Evolutionary conservation across 257 asterid genomes (phyloP).

Genomic region (Euphrasia confusa): DNA sequence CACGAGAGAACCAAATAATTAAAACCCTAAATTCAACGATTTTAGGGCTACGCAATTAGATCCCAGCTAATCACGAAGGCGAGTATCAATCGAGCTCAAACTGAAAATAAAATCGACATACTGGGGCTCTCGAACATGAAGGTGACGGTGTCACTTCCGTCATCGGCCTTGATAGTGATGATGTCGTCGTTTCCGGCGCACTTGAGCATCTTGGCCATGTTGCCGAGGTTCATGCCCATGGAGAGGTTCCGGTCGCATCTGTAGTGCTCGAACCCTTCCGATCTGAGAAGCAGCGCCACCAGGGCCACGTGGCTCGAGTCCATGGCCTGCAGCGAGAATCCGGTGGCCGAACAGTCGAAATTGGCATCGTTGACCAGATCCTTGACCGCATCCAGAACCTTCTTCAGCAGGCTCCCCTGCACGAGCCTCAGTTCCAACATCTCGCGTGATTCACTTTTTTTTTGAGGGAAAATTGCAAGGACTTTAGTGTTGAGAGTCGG

Average conservation of each 20-base stretch:
- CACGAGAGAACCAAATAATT: too few species aligned
- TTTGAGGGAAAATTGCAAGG: constrained; percentile 22
- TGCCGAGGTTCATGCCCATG: constrained; percentile 58
- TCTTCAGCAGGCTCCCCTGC: constrained; percentile 57
- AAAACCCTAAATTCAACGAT: too few species aligned
- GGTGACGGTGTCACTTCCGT: constrained; percentile 57
- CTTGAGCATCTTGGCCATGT: constrained; percentile 55
- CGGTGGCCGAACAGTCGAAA: constrained; percentile 60
- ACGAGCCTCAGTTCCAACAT: constrained; percentile 59
- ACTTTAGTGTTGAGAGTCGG: neutral
- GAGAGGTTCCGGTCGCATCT: constrained; percentile 61
- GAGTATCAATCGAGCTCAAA: neutral
- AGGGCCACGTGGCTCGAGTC: constrained; percentile 67
- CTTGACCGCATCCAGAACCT: constrained; percentile 52
- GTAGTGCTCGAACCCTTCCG: constrained; percentile 69
- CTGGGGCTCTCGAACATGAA: constrained; percentile 71
- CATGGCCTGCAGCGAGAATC: constrained; percentile 65
- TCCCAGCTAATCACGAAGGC: too few species aligned
- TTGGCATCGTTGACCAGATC: constrained; percentile 61
- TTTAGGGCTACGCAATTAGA: too few species aligned
- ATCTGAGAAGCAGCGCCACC: constrained; percentile 55
- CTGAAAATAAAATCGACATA: constrained; percentile 16
- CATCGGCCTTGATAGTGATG: constrained; percentile 60
- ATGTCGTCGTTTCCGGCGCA: constrained; percentile 65
- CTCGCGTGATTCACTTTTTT: neutral